phyloP scores from a whole-genome alignment of 1,284 basidiomycete species.

The Pterula multifida region DNA sequence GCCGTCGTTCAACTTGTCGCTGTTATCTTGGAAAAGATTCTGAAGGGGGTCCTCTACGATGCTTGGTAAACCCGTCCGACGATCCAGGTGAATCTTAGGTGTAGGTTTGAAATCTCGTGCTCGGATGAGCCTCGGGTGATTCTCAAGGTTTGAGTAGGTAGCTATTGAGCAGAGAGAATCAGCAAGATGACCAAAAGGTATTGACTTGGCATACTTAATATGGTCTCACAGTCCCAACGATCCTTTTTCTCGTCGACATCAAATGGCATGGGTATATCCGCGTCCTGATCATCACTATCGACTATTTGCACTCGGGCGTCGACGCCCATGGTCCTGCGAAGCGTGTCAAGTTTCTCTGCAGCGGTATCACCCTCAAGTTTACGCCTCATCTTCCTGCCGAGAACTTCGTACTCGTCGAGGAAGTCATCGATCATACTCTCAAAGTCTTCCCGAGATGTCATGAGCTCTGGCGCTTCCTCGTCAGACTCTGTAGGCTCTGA shows the following conservation, averaged over 20 bases:
- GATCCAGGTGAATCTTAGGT: conserved; percentile 59
- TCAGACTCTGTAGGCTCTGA: conserved; percentile 34
- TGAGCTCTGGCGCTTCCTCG: conserved; percentile 62
- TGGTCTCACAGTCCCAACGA: conserved; percentile 91
- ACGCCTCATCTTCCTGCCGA: conserved; percentile 81
- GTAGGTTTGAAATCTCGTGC: conserved; percentile 42
- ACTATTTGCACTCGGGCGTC: conserved; percentile 36
- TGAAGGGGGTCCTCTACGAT: conserved; percentile 21
- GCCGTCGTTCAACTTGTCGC: conserved; percentile 11
- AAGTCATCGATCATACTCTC: conserved; percentile 91
- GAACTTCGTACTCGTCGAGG: conserved; percentile 82
- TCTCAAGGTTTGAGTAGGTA: conserved; percentile 92
- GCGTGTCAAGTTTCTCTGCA: conserved; percentile 66
- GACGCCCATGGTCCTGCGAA: conserved; percentile 70
- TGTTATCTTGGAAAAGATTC: not conserved
- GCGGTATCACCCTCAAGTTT: conserved; percentile 61
- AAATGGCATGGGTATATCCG: conserved; percentile 38
- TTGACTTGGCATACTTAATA: conserved; percentile 56
- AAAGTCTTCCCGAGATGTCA: conserved; percentile 81
- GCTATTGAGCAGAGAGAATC: conserved; percentile 31
- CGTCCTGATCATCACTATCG: conserved; percentile 23
- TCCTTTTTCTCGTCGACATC: conserved; percentile 59
- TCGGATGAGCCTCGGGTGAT: conserved; percentile 81
- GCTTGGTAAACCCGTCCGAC: conserved; percentile 64
- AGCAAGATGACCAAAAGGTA: conserved; percentile 1